These are phyloP conservation scores for Saccharomycodes ludwigii DNA, from an alignment of 805 yeast genomes.

Conservation along the genomic window DNA sequence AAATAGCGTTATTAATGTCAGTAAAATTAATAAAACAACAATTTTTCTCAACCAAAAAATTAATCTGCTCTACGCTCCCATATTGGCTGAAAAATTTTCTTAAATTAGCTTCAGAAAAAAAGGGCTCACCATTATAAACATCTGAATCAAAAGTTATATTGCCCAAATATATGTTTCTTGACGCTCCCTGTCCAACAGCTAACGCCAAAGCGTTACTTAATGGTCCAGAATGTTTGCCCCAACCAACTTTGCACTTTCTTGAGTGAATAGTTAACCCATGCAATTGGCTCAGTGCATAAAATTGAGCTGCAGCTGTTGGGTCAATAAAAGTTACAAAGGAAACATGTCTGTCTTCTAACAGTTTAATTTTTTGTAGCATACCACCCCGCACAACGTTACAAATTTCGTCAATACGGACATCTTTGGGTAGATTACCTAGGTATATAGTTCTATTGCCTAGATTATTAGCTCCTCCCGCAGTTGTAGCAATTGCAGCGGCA, in stretches of 20 bases:
- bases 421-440: slow-evolving; percentile 52
- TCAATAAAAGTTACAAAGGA: slow-evolving; percentile 93
- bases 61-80: slow-evolving; percentile 94
- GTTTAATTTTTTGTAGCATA: slow-evolving; percentile 52
- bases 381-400: slow-evolving; percentile 74
- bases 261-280: slow-evolving; percentile 82
- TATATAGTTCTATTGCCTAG: slow-evolving; percentile 76
- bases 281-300: slow-evolving; percentile 84
- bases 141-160: slow-evolving; percentile 33
- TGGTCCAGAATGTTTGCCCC: slow-evolving; percentile 97
- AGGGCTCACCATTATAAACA: slow-evolving; percentile 12
- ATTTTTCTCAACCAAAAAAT: slow-evolving; percentile 67
- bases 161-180: slow-evolving; percentile 87
- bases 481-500: slow-evolving; percentile 92
- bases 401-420: slow-evolving; percentile 57
- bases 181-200: slow-evolving; percentile 90
- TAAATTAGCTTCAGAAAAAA: slow-evolving; percentile 44
- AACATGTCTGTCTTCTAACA: slow-evolving; percentile 74
- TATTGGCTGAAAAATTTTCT: slow-evolving; percentile 64
- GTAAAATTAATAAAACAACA: slow-evolving; percentile 91
- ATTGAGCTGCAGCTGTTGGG: slow-evolving; percentile 95
- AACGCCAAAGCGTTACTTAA: slow-evolving; percentile 73
- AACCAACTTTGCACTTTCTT: slow-evolving; percentile 81
- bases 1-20: slow-evolving; percentile 79
- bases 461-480: slow-evolving; percentile 87